phyloP scores from a whole-genome alignment of 2,329 filamentous ascomycete species.

The Verticillium klebahnii region DNA sequence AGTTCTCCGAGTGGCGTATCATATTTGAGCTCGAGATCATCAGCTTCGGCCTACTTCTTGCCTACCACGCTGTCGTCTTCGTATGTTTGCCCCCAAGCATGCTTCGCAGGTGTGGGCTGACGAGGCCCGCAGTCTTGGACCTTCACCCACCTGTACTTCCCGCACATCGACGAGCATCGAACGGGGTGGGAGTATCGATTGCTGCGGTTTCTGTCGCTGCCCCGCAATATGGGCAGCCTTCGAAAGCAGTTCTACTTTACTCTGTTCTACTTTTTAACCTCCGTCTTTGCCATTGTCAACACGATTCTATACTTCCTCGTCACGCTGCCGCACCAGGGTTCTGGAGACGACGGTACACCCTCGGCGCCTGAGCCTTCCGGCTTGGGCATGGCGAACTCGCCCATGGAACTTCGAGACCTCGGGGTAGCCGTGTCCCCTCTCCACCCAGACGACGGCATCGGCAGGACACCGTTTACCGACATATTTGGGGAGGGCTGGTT shows the following conservation, averaged over 20 bases:
- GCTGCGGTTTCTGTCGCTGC: conserved; percentile 38
- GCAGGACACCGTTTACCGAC: conserved; percentile 28
- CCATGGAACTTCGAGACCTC: not conserved
- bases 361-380: conserved; percentile 10
- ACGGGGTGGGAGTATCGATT: conserved; percentile 29
- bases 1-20: conserved; percentile 31
- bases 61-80: conserved; percentile 42
- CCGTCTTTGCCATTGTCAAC: conserved; percentile 45
- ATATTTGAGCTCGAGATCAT: conserved; percentile 46
- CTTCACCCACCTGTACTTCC: conserved; percentile 45
- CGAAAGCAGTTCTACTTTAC: conserved; percentile 43
- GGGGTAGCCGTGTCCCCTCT: not conserved
- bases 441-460: not conserved
- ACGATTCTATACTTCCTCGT: conserved; percentile 46
- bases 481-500: conserved; percentile 44
- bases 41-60: conserved; percentile 34
- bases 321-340: conserved; percentile 24
- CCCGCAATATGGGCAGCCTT: conserved; percentile 33
- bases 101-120: not conserved
- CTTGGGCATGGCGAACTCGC: not conserved
- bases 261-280: conserved; percentile 42
- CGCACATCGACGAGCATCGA: conserved; percentile 31
- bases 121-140: conserved; percentile 40
- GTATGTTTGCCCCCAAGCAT: conserved; percentile 26
- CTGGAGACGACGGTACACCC: conserved; percentile 6